Evolutionary conservation across 371 early-diverging fungal species (phyloP).

Genomic region (Rhizopus stolonifer): DNA sequence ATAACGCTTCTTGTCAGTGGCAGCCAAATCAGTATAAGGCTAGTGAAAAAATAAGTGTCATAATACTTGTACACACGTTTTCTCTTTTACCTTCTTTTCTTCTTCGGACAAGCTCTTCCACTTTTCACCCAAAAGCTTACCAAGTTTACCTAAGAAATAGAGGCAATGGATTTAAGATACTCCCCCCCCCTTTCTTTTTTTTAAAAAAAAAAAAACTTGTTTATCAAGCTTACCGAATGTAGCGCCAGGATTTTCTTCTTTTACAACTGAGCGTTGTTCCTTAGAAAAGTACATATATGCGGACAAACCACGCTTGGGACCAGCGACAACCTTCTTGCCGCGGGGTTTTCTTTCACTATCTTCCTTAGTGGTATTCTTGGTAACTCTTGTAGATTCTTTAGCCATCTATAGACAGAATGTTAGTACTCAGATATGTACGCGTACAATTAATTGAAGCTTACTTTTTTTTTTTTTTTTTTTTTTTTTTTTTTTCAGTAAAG

Average conservation of each 20-base stretch:
- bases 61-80: neutral
- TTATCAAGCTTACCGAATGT: slow-evolving; percentile 76
- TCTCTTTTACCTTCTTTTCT: slow-evolving; percentile 46
- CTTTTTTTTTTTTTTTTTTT: too few relatives aligned
- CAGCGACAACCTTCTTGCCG: slow-evolving; percentile 61
- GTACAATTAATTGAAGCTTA: neutral
- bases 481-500: too few relatives aligned
- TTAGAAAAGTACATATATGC: slow-evolving; percentile 79
- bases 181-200: too few relatives aligned
- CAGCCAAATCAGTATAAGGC: slow-evolving; percentile 56
- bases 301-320: slow-evolving; percentile 79
- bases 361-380: slow-evolving; percentile 15
- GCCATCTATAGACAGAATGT: slow-evolving; percentile 19
- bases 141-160: slow-evolving; percentile 51
- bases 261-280: slow-evolving; percentile 63
- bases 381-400: slow-evolving; percentile 24
- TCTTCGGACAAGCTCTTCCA: slow-evolving; percentile 68
- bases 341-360: slow-evolving; percentile 33
- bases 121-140: slow-evolving; percentile 74
- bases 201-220: too few relatives aligned
- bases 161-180: neutral
- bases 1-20: slow-evolving; percentile 74
- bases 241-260: slow-evolving; percentile 72
- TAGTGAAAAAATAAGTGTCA: slow-evolving; percentile 12
- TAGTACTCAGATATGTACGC: too few relatives aligned